phyloP scores from a whole-genome alignment of 805 yeast species.

The Yueomyces sp. region DNA sequence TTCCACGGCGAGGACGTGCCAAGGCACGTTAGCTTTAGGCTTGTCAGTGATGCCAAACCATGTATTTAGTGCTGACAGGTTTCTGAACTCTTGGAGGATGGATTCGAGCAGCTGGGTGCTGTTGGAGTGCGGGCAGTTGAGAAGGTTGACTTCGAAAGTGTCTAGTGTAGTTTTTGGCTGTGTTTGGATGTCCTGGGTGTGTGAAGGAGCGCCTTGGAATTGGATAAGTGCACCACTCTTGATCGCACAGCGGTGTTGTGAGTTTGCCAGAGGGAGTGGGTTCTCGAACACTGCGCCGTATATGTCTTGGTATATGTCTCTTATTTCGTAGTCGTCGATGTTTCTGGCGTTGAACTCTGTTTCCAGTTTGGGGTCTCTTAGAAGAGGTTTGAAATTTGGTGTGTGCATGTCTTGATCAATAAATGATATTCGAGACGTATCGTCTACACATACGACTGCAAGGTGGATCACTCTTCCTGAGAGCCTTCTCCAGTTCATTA shows the following conservation, averaged over 20 bases:
- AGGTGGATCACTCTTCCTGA: conserved; percentile 48
- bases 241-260: conserved; percentile 57
- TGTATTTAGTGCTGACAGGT: conserved; percentile 30
- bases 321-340: conserved; percentile 25
- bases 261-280: conserved; percentile 54
- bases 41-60: conserved; percentile 27
- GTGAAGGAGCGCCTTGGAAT: conserved; percentile 4
- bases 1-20: conserved; percentile 61
- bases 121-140: conserved; percentile 64
- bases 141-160: conserved; percentile 47
- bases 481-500: conserved; percentile 64
- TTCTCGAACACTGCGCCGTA: conserved; percentile 45
- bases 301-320: conserved; percentile 37
- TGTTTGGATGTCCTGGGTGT: conserved; percentile 1
- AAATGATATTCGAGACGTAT: conserved; percentile 35
- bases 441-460: conserved; percentile 57
- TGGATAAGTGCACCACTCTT: conserved; percentile 56
- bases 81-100: conserved; percentile 47
- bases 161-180: conserved; percentile 15
- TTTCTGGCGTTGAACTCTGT: conserved; percentile 6
- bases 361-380: conserved; percentile 13
- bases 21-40: conserved; percentile 39
- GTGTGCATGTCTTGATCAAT: conserved; percentile 21
- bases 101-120: conserved; percentile 41
- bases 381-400: conserved; percentile 24